Percentiles rank a stretch among this genome's conserved stretches.
Conservation (phyloP, 2,329 filamentous ascomycete species). For the Verruconis gallopava region DNA sequence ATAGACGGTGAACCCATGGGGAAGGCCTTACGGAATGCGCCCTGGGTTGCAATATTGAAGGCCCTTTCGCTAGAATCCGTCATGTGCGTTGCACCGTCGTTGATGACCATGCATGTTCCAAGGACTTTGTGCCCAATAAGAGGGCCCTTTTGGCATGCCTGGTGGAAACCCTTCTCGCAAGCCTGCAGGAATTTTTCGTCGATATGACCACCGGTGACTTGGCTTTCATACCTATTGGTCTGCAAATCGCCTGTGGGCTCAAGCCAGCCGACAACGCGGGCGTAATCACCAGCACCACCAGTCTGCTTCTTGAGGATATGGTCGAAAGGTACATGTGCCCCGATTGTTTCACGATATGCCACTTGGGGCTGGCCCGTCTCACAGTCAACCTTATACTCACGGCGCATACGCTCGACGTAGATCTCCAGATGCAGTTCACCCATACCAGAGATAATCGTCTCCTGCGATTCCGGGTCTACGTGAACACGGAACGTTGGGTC, state of each 20-base stretch:
- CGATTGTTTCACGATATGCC: slow-evolving; percentile 90
- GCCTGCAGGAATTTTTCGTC: slow-evolving; percentile 92
- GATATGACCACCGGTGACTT: slow-evolving; percentile 80
- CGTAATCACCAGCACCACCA: slow-evolving; percentile 90
- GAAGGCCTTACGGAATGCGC: slow-evolving; percentile 94
- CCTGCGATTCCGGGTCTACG: slow-evolving; percentile 81
- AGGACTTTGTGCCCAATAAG: slow-evolving; percentile 88
- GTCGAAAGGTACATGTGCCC: slow-evolving; percentile 69
- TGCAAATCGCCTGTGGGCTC: slow-evolving; percentile 66
- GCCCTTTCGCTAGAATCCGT: slow-evolving; percentile 96
- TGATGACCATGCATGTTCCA: slow-evolving; percentile 79
- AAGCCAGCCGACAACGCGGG: slow-evolving; percentile 81
- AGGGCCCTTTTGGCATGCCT: slow-evolving; percentile 72
- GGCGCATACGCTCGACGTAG: slow-evolving; percentile 90
- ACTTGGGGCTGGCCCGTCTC: slow-evolving; percentile 94
- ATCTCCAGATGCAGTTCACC: slow-evolving; percentile 94
- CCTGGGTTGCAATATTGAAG: slow-evolving; percentile 87
- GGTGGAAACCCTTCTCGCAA: slow-evolving; percentile 87
- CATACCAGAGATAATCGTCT: slow-evolving; percentile 98
- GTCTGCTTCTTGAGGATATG: slow-evolving; percentile 91
- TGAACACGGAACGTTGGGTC: slow-evolving; percentile 95
- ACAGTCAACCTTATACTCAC: slow-evolving; percentile 94
- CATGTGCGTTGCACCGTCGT: slow-evolving; percentile 92
- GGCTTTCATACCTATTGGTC: slow-evolving; percentile 72
- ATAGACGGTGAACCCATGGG: slow-evolving; percentile 66